Evolutionary conservation across 495 filamentous ascomycete species (phyloP), one percentile per base, ranked within the genome.

Genomic region (Penicillium tannophilum): DNA sequence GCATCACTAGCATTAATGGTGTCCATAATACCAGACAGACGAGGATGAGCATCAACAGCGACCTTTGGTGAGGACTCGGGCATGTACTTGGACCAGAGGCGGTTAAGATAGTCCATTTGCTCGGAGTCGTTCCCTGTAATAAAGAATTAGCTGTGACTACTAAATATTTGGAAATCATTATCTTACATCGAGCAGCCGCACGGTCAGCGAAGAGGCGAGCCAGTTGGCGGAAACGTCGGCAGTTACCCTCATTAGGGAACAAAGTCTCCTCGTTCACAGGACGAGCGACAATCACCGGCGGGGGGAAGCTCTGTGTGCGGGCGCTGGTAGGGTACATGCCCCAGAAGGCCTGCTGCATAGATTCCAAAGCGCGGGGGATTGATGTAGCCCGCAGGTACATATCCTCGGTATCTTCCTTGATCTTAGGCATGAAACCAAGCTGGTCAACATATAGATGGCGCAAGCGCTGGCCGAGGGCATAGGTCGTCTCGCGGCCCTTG

Each of bases 1-100:
- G 92, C 93, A 14, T 89, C 78, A 2, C 90, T 94, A 23, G 90
- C 82, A 70, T 97, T 98, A 60, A 97, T 83, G 10, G 92, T 94
- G 66, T 98, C 94, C 87, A 92, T 92, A 55, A 98, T 89, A 30
- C 94, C 95, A 6, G 86, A 90, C 10, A 98, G 79, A 48, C 90
- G 80, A 0, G 94, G 94, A 57, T 90, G 87, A 2, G 85, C 85
- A 74, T 97, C 92, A 2, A 98, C 91, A 28, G 87, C 87, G 26
- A 98, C 87, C 30, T 78, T 79, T 31, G 80, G 79, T 9, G 82
- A 82, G 16, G 71, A 74, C n/a, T 83, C 76, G 0, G 90, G 91
- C 88, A 97, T 94, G 82, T 88, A 94, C 72, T 92, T 94, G 20
- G 87, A 84, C 52, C 89, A 84, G 31, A 88, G 67, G 39, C 75